Evolutionary conservation across 345 rosid genomes (phyloP).

Genomic region (Camelina neglecta): DNA sequence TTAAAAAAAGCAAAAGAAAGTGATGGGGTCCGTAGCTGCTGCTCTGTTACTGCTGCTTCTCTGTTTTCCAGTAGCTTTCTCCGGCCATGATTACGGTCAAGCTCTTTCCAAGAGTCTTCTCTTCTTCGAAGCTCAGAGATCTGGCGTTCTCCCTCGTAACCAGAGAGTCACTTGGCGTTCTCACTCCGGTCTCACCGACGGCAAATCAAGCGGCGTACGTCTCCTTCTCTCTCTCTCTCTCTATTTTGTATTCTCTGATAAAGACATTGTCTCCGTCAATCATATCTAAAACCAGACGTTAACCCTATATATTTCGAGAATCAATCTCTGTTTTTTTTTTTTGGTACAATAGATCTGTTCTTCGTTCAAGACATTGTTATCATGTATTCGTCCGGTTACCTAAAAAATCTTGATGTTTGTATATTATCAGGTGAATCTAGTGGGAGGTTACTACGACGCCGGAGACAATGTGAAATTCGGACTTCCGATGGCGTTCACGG

Average conservation of each 20-base stretch:
- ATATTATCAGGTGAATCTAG: conserved; percentile 76
- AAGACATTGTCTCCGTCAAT: background rate
- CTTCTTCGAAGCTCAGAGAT: conserved; percentile 99
- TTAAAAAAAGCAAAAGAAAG: too few relatives aligned
- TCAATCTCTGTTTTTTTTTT: background rate
- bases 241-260: too few relatives aligned
- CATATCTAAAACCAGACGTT: background rate
- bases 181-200: conserved; percentile 88
- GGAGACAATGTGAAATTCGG: conserved; percentile 99
- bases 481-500: conserved; percentile 96
- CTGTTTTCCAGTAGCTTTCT: conserved; percentile 61
- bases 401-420: background rate
- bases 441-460: conserved; percentile 98
- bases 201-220: conserved; percentile 97
- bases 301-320: conserved; percentile 4
- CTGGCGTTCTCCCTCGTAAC: conserved; percentile 82
- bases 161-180: conserved; percentile 95
- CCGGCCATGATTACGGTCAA: conserved; percentile 90
- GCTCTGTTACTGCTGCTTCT: conserved; percentile 62
- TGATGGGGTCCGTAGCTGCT: conserved; percentile 48
- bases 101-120: conserved; percentile 95
- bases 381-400: background rate
- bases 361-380: conserved; percentile 29
- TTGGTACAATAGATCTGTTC: background rate
- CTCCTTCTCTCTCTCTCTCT: background rate